Evolutionary conservation across 2,329 filamentous ascomycete species (phyloP), one percentile per base, ranked within the genome.

Genomic region (Tothia fuscella): DNA sequence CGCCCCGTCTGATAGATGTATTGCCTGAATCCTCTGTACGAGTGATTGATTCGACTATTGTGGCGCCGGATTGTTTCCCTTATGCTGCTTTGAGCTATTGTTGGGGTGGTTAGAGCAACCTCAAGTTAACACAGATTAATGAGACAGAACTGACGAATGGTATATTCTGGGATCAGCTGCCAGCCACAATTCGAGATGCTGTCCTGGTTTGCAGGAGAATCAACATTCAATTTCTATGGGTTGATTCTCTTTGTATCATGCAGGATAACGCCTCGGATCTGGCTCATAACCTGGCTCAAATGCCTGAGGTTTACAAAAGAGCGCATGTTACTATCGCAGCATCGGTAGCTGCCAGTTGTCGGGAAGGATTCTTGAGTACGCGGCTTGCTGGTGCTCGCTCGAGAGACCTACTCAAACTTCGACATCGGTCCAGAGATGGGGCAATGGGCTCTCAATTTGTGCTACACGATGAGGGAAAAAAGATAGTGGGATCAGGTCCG

Each of bases 271-370:
- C 17, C 3, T 41, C 39, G 13, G 54, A 56, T 34, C 56, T 52
- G 54, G 41, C 42, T 12, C 36, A 44, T 2, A 50, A 56, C 38
- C 48, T 49, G 19, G 48, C 48, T 13, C 48, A 47, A 2, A 56
- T 56, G 53, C 47, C 49, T 25, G 46, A 49, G 33, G 46, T 56
- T 2, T 56, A 55, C 17, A 29, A n/a, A 9, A 9, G n/a, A n/a
- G 26, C 26, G n/a, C 9, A 9, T 9, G 26, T 29, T 9, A 29
- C 26, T 9, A 29, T 29, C 9, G 9, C 26, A 9, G 26, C 26
- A n/a, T 29, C 26, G 9, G n/a, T 9, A 29, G 26, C 26, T n/a
- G n/a, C n/a, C n/a, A n/a, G n/a, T n/a, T n/a, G n/a, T n/a, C n/a
- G n/a, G n/a, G n/a, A n/a, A n/a, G n/a, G n/a, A n/a, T n/a, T n/a